Conservation (phyloP, 176 grass and related monocot genomes). For the barley (Hordeum vulgare) region DNA sequence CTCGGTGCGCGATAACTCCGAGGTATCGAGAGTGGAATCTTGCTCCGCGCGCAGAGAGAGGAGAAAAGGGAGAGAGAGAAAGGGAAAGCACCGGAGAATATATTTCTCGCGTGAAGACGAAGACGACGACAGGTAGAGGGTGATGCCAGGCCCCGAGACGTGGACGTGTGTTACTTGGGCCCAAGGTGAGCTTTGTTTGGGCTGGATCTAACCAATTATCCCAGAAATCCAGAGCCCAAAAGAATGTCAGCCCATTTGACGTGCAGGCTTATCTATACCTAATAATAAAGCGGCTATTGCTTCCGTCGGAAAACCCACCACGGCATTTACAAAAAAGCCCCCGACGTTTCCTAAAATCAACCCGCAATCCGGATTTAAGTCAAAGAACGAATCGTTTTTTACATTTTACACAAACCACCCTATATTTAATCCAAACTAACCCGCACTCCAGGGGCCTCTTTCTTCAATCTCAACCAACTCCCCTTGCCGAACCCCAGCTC, state of each 20-base stretch:
- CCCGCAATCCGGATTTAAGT: too few species aligned
- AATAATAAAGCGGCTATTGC: too few species aligned
- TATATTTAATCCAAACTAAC: too few species aligned
- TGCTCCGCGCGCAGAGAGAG: neutral
- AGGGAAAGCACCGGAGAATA: neutral
- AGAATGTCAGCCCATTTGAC: neutral
- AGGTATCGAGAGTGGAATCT: neutral
- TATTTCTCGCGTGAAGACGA: slow-evolving; percentile 2
- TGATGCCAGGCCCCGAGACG: neutral
- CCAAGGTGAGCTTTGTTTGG: neutral
- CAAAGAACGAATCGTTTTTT: too few species aligned
- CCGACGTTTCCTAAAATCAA: too few species aligned
- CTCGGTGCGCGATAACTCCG: neutral
- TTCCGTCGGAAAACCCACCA: too few species aligned
- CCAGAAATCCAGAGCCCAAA: neutral
- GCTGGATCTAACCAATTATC: neutral
- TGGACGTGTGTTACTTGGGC: neutral
- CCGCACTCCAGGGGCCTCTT: too few species aligned
- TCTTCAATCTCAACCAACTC: too few species aligned
- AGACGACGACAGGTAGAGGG: neutral
- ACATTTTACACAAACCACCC: too few species aligned
- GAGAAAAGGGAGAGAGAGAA: neutral
- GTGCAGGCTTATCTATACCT: too few species aligned
- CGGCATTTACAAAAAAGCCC: too few species aligned
- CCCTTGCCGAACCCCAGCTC: too few species aligned